Conservation (phyloP, 768 basidiomycete species). For the Lactarius hengduanensis region DNA sequence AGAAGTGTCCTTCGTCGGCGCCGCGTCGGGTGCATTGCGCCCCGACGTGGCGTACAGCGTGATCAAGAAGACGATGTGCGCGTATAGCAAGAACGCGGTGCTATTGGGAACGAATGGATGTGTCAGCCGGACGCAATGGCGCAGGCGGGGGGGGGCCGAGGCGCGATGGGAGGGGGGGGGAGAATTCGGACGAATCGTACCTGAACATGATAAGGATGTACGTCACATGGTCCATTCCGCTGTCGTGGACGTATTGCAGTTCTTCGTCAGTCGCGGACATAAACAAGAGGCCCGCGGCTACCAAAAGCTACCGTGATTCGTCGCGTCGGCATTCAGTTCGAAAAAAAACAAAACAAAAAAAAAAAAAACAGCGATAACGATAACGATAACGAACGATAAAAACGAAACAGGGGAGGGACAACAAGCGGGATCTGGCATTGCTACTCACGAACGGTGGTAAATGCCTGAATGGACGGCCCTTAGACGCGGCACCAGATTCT, state of each 20-base stretch:
- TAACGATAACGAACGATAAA: background rate
- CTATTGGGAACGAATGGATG: slow-evolving; percentile 35
- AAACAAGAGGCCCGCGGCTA: slow-evolving; percentile 58
- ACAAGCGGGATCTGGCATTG: background rate
- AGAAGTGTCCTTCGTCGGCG: slow-evolving; percentile 25
- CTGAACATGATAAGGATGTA: slow-evolving; percentile 84
- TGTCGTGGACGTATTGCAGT: slow-evolving; percentile 61
- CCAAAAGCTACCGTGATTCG: slow-evolving; percentile 54
- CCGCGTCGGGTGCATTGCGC: slow-evolving; percentile 46
- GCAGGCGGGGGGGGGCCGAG: background rate
- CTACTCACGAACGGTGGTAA: slow-evolving; percentile 81
- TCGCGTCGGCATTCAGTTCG: slow-evolving; percentile 55
- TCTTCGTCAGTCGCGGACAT: slow-evolving; percentile 96
- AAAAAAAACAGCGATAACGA: background rate
- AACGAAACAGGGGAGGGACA: background rate
- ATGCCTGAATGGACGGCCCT: slow-evolving; percentile 69
- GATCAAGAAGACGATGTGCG: slow-evolving; percentile 67
- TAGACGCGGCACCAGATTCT: slow-evolving; percentile 31
- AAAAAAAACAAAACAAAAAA: slow-evolving; percentile 2
- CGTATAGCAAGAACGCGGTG: slow-evolving; percentile 75
- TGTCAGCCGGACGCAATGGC: background rate
- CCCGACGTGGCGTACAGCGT: slow-evolving; percentile 66
- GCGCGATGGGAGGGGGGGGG: slow-evolving; percentile 9
- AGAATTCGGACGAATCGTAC: slow-evolving; percentile 38
- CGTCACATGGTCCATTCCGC: slow-evolving; percentile 88